Evolutionary conservation across 2,329 filamentous ascomycete genomes (phyloP).

Genomic region (Sclerotinia minor): DNA sequence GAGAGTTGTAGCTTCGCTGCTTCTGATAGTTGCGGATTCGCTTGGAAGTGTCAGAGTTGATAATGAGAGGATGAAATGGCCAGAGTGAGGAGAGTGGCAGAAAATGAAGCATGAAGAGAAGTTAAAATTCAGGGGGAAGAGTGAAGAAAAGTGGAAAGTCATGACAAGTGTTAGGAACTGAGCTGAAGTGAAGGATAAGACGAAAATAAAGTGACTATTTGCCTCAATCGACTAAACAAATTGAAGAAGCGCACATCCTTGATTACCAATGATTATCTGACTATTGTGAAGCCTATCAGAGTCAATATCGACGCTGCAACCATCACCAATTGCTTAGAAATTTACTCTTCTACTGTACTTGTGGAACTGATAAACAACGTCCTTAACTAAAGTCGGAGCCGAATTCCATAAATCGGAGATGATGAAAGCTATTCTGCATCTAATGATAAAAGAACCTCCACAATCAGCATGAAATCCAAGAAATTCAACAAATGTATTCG

Average conservation of each 20-base stretch:
- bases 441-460: not conserved
- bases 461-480: not conserved
- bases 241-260: not conserved
- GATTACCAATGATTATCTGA: not conserved
- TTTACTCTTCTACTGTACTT: not conserved
- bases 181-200: not conserved
- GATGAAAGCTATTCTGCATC: not conserved
- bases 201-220: not conserved
- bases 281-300: not conserved
- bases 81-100: not conserved
- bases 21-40: not conserved
- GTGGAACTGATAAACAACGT: constrained; percentile 4
- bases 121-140: not conserved
- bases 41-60: not conserved
- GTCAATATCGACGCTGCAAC: constrained; percentile 1
- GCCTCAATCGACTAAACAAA: not conserved
- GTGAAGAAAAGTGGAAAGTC: not conserved
- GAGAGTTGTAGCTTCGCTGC: not conserved
- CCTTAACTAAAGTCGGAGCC: not conserved
- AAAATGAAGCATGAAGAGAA: too few species aligned
- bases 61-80: not conserved
- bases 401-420: not conserved
- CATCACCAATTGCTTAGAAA: not conserved
- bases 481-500: constrained; percentile 1
- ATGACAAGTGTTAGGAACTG: not conserved